Base-by-base conservation (phyloP, 768 basidiomycete genomes). In the Leucocoprinus leucothites region DNA sequence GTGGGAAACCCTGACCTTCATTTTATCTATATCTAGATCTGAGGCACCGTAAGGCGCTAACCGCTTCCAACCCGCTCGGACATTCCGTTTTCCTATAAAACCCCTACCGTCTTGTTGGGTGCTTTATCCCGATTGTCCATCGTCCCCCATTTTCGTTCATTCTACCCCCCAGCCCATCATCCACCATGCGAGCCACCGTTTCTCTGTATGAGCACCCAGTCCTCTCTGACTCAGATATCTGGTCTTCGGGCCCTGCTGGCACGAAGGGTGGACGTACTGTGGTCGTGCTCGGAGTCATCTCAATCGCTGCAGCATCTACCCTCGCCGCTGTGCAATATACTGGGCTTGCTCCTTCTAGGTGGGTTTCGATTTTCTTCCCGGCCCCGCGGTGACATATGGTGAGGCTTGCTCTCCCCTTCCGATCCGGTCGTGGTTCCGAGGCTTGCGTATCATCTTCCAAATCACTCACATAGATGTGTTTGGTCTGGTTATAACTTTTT, bases 141-240 rank as follows among this genome's bases (percentile, higher is more conserved):
- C 47, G 51, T 19, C 21, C 18, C 49, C 40, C 40, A 53, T 16
- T 49, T 34, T 44, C 35, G 31, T 31, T 31, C 31, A 31, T 31
- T 31, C 53, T 21, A 25, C 40, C 36, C 28, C 28, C 43, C n/a
- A 45, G 14, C 36, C 40, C 49, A 21, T 3, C 53, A 9, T 26
- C 38, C 36, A 65, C 51, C 36, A 75, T 77, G 74, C 74, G 72
- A 55, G 74, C 71, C 47, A 65, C 66, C 16, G 56, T 58, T 55
- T 63, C 65, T 46, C 55, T 77, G 44, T 77, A 77, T 62, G 71
- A 71, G 47, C 69, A 73, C 56, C 73, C 73, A 3, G 67, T 67
- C 36, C 70, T 77, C 59, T 66, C 73, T 16, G 58, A 63, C 57
- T 74, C 74, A 19, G 72, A 76, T 45, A 67, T 74, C 25, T 74